Percentiles rank a stretch among this genome's conserved stretches.
These are phyloP conservation scores for Meyerozyma guilliermondii DNA, from an alignment of 1,139 yeast species.

Conservation along the genomic window DNA sequence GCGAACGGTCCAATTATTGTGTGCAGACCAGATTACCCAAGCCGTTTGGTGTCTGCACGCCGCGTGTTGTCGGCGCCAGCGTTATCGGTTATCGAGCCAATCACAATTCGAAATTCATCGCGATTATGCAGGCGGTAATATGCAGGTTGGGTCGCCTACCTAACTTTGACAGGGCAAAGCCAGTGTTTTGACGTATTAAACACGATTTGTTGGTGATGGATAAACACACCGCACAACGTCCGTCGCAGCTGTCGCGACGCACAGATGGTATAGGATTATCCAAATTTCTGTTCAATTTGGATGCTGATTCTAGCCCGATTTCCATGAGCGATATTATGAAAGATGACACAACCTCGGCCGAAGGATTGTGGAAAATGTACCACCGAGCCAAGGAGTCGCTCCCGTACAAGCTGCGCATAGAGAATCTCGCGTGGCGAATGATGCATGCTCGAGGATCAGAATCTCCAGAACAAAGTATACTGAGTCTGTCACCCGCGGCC, in stretches of 20 bases:
- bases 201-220: too few species aligned
- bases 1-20: too few species aligned
- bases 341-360: constrained; percentile 40
- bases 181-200: too few species aligned
- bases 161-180: too few species aligned
- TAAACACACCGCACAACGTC: background rate
- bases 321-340: background rate
- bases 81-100: background rate
- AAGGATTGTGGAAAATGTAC: constrained; percentile 76
- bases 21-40: too few species aligned
- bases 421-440: constrained; percentile 82
- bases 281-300: background rate
- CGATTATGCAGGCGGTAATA: background rate
- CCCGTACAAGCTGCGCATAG: constrained; percentile 72
- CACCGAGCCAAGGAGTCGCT: constrained; percentile 71
- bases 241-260: background rate
- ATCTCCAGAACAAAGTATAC: constrained; percentile 1
- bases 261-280: background rate
- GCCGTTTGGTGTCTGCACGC: background rate
- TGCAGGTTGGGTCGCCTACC: background rate
- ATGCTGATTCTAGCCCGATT: background rate
- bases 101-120: background rate
- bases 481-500: constrained; percentile 8
- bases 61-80: background rate
- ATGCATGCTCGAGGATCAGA: constrained; percentile 53